phyloP scores from a whole-genome alignment of 2,329 filamentous ascomycete species.

The Scedosporium boydii region DNA sequence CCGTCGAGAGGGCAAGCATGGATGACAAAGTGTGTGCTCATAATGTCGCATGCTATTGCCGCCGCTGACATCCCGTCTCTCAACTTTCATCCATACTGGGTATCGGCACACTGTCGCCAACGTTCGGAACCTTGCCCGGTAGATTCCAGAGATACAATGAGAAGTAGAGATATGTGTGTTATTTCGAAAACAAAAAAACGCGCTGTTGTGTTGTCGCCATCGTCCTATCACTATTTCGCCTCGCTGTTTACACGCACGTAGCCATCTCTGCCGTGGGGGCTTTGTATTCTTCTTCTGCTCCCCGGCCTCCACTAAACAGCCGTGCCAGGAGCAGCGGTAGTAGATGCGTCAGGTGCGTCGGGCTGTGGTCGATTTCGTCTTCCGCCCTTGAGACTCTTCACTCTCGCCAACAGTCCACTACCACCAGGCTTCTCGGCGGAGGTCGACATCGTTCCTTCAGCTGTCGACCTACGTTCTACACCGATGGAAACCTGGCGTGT shows the following conservation, averaged over 20 bases:
- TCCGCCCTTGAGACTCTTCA: slow-evolving; percentile 73
- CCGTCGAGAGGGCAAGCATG: no score
- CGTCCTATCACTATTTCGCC: neutral
- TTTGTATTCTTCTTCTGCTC: neutral
- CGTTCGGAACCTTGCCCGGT: no score
- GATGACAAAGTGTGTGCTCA: no score
- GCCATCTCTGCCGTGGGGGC: neutral
- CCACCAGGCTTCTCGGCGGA: slow-evolving; percentile 25
- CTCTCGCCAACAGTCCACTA: slow-evolving; percentile 63
- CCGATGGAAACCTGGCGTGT: slow-evolving; percentile 25
- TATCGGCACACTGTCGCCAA: no score
- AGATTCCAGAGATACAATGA: neutral
- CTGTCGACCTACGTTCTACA: slow-evolving; percentile 57
- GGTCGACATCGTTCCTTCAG: slow-evolving; percentile 36
- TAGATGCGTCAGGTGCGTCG: slow-evolving; percentile 16
- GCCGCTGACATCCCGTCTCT: no score
- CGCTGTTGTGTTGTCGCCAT: neutral
- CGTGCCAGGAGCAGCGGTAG: slow-evolving; percentile 22
- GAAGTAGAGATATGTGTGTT: neutral
- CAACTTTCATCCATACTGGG: no score
- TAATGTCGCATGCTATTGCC: no score
- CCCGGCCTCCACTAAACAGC: slow-evolving; percentile 25
- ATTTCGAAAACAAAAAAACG: neutral
- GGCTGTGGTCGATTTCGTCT: slow-evolving; percentile 22
- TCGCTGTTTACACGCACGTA: neutral